Evolutionary conservation across 805 yeast species (phyloP).

Genomic region (Kuraishia capsulata): DNA sequence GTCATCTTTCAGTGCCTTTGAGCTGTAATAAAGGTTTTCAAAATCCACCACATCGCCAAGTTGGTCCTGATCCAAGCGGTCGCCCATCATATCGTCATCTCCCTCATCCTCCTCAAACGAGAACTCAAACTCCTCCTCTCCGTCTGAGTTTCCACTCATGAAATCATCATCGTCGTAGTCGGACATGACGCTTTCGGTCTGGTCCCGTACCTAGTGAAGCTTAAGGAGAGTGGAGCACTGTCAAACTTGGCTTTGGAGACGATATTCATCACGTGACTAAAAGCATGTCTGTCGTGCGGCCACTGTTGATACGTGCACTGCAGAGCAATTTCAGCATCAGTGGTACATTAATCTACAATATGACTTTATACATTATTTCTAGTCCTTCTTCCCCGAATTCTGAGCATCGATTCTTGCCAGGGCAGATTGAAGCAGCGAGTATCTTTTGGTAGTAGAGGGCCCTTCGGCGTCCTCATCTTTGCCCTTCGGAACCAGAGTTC

Average conservation of each 20-base stretch:
- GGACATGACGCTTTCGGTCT: constrained; percentile 14
- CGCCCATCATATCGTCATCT: constrained; percentile 7
- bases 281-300: too few species aligned
- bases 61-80: constrained; percentile 2
- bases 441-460: background rate
- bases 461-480: background rate
- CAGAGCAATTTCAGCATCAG: too few species aligned
- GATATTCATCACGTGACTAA: too few species aligned
- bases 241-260: too few species aligned
- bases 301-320: too few species aligned
- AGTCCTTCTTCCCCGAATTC: too few species aligned
- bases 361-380: too few species aligned
- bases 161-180: constrained; percentile 22
- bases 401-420: too few species aligned
- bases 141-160: constrained; percentile 23
- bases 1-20: constrained; percentile 23
- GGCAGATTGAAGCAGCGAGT: background rate
- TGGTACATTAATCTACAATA: too few species aligned
- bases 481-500: constrained; percentile 15
- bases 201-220: too few species aligned
- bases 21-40: constrained; percentile 21
- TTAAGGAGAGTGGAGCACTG: too few species aligned
- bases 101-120: constrained; percentile 14
- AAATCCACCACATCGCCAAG: constrained; percentile 9
- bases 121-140: constrained; percentile 23